Percentiles rank a stretch among this genome's conserved stretches.
Evolutionary conservation across 2,329 filamentous ascomycete species (phyloP).

Genomic region (Monilinia vaccinii-corymbosi): DNA sequence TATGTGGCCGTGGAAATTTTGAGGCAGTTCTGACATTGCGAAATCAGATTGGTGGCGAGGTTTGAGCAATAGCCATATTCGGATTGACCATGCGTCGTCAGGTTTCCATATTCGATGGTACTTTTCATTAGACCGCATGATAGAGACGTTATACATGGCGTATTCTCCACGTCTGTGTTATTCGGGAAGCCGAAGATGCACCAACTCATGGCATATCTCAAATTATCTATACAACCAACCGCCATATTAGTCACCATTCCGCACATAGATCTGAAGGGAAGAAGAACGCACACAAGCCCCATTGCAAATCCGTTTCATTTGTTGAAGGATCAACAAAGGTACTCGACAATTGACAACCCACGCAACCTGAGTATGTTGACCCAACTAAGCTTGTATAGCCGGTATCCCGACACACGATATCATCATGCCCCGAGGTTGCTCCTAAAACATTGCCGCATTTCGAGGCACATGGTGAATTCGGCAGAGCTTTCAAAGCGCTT

Average conservation of each 20-base stretch:
- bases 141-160: slow-evolving; percentile 43
- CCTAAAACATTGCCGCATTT: slow-evolving; percentile 26
- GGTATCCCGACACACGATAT: slow-evolving; percentile 22
- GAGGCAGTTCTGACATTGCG: slow-evolving; percentile 43
- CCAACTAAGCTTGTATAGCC: slow-evolving; percentile 15
- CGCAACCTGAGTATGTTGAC: slow-evolving; percentile 19
- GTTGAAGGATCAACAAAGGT: slow-evolving; percentile 33
- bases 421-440: slow-evolving; percentile 20
- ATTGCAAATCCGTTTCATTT: slow-evolving; percentile 43
- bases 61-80: slow-evolving; percentile 45
- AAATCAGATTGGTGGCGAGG: slow-evolving; percentile 35
- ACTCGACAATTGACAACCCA: slow-evolving; percentile 34
- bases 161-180: slow-evolving; percentile 34
- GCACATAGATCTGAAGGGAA: background rate
- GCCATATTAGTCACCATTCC: background rate
- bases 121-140: slow-evolving; percentile 42
- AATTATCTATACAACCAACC: slow-evolving; percentile 38
- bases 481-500: slow-evolving; percentile 19
- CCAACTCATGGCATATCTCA: slow-evolving; percentile 45
- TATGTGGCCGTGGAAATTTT: slow-evolving; percentile 29
- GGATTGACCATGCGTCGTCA: slow-evolving; percentile 36
- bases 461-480: slow-evolving; percentile 23
- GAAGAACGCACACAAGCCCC: slow-evolving; percentile 42
- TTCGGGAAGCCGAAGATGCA: slow-evolving; percentile 45
- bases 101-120: slow-evolving; percentile 41